Conservation (phyloP, 495 filamentous ascomycete species). For the Trichoderma asperelloides region DNA sequence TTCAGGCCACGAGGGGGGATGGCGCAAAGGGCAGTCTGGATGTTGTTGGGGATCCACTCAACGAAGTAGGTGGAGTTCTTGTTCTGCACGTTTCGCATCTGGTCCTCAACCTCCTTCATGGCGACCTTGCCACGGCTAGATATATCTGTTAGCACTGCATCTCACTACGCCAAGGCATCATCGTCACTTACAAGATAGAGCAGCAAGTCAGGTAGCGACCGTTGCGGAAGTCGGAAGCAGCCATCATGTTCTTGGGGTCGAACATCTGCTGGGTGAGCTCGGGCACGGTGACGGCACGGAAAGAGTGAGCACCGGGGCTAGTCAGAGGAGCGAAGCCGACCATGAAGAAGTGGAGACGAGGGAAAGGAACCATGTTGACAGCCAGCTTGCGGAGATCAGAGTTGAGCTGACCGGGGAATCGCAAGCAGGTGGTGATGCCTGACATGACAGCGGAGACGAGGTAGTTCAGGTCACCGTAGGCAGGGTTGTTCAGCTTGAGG, state of each 20-base stretch:
- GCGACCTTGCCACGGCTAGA: conserved; percentile 93
- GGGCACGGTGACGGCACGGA: conserved; percentile 95
- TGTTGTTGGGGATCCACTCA: conserved; percentile 99
- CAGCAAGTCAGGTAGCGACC: conserved; percentile 99
- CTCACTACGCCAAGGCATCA: background rate
- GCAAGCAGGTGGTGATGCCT: conserved; percentile 94
- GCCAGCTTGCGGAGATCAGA: conserved; percentile 99
- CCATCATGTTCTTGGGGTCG: conserved; percentile 99
- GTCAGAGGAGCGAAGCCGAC: conserved; percentile 99
- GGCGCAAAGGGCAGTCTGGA: conserved; percentile 98
- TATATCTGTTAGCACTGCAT: conserved; percentile 20
- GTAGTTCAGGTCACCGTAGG: conserved; percentile 98
- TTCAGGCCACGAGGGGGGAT: conserved; percentile 96
- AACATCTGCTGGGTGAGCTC: conserved; percentile 99
- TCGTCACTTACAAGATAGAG: conserved; percentile 69
- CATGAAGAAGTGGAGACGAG: conserved; percentile 99
- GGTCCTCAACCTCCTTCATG: conserved; percentile 99
- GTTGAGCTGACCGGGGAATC: conserved; percentile 99
- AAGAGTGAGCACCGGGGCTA: conserved; percentile 85
- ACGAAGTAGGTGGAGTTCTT: conserved; percentile 99
- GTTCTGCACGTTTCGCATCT: conserved; percentile 99
- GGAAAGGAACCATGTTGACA: conserved; percentile 99
- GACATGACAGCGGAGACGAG: conserved; percentile 99
- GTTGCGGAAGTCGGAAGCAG: conserved; percentile 98
- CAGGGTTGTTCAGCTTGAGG: conserved; percentile 95